Percentiles rank a stretch among this genome's conserved stretches.
These are phyloP conservation scores for Candida gigantensis DNA, from an alignment of 1,139 yeast genomes.

Conservation along the genomic window DNA sequence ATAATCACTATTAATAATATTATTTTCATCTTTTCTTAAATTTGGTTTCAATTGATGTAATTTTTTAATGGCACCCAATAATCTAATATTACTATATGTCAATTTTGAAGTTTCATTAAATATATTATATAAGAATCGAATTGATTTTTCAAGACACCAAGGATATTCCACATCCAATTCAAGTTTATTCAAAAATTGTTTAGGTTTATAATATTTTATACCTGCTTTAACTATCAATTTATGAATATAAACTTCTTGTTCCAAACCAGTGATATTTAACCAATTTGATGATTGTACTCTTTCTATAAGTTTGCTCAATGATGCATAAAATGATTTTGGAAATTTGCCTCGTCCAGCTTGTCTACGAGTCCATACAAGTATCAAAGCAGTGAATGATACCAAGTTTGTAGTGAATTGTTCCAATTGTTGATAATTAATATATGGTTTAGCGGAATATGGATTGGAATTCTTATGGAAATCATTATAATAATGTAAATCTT, in stretches of 20 bases:
- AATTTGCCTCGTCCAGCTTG: not conserved
- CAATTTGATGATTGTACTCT: constrained; percentile 29
- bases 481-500: constrained; percentile 37
- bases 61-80: constrained; percentile 22
- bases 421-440: constrained; percentile 6
- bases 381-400: constrained; percentile 1
- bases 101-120: constrained; percentile 20
- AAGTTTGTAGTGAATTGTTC: constrained; percentile 11
- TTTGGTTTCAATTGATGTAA: constrained; percentile 20
- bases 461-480: constrained; percentile 30
- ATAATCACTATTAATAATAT: constrained; percentile 6
- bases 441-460: not conserved
- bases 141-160: constrained; percentile 22
- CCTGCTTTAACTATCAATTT: constrained; percentile 31
- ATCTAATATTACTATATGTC: constrained; percentile 18
- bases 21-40: too few relatives aligned
- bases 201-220: constrained; percentile 32
- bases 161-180: constrained; percentile 17
- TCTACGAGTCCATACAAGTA: constrained; percentile 3
- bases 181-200: constrained; percentile 12
- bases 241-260: constrained; percentile 21
- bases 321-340: constrained; percentile 7
- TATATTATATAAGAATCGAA: constrained; percentile 22
- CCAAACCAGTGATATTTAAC: constrained; percentile 20
- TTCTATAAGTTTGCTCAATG: constrained; percentile 21